Conservation (phyloP, 2,329 filamentous ascomycete species). For the Talaromyces sp. region DNA sequence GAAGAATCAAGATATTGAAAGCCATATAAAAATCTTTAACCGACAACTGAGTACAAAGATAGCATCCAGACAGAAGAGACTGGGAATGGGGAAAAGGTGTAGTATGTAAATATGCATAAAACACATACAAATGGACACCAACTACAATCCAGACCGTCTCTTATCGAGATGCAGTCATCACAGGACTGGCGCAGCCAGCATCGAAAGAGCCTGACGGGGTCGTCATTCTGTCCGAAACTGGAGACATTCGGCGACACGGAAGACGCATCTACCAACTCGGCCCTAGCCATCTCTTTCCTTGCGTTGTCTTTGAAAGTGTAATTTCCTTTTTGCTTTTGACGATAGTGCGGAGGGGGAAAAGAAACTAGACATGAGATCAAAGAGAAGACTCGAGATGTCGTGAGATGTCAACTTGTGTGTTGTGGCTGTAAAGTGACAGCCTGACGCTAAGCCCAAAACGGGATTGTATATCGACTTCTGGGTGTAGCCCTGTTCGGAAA, state of each 20-base stretch:
- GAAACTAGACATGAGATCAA: too few relatives aligned
- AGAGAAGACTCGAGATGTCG: neutral
- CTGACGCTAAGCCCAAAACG: neutral
- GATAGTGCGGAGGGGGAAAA: neutral
- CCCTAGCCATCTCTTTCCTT: neutral
- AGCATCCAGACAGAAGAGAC: neutral
- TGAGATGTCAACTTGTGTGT: neutral
- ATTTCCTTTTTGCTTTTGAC: neutral
- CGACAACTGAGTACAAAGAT: neutral
- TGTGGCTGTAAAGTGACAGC: neutral
- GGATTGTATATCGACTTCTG: neutral
- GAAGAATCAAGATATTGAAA: neutral
- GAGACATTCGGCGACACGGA: neutral
- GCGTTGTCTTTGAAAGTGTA: neutral
- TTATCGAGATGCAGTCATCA: constrained; percentile 27
- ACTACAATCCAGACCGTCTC: constrained; percentile 27
- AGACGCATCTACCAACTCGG: neutral
- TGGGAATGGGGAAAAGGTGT: neutral
- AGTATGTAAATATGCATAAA: neutral
- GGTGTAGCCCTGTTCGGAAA: too few relatives aligned
- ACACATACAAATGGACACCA: constrained; percentile 36
- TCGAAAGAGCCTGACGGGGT: constrained; percentile 15
- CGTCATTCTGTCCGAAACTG: constrained; percentile 7
- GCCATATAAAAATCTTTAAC: neutral
- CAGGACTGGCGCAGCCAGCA: constrained; percentile 38